Conservation (phyloP, 1,284 basidiomycete genomes). For the Rhodofomes roseus region DNA sequence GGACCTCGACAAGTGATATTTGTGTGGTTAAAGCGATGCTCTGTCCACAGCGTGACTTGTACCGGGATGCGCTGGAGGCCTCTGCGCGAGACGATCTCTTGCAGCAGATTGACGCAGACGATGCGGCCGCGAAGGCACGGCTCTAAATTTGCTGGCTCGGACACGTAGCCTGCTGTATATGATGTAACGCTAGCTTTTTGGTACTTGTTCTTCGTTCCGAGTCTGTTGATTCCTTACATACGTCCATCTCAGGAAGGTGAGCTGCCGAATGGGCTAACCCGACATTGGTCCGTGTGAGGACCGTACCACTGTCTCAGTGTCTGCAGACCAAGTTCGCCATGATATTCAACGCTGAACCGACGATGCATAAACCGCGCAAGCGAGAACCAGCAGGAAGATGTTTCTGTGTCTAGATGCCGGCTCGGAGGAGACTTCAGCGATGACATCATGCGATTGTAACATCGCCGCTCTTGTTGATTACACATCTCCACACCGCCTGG, state of each 20-base stretch:
- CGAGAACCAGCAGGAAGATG: not conserved
- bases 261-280: too few species aligned
- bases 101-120: slow-evolving; percentile 25
- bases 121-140: slow-evolving; percentile 31
- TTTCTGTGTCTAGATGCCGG: not conserved
- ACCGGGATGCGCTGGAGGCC: slow-evolving; percentile 33
- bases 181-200: too few species aligned
- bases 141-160: slow-evolving; percentile 25
- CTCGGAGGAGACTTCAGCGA: not conserved
- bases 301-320: too few species aligned
- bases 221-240: too few species aligned
- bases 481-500: not conserved
- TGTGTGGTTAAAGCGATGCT: slow-evolving; percentile 6
- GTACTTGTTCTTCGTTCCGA: too few species aligned
- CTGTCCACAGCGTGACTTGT: slow-evolving; percentile 35
- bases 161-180: too few species aligned
- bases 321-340: not conserved
- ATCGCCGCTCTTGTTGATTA: not conserved
- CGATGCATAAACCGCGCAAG: not conserved
- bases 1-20: not conserved
- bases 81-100: slow-evolving; percentile 24
- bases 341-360: not conserved
- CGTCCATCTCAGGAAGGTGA: not conserved
- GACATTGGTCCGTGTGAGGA: too few species aligned
- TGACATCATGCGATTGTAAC: not conserved